Evolutionary conservation across 345 rosid genomes (phyloP), one percentile per base, ranked within the genome.

Genomic region (Eucalyptus marginata): DNA sequence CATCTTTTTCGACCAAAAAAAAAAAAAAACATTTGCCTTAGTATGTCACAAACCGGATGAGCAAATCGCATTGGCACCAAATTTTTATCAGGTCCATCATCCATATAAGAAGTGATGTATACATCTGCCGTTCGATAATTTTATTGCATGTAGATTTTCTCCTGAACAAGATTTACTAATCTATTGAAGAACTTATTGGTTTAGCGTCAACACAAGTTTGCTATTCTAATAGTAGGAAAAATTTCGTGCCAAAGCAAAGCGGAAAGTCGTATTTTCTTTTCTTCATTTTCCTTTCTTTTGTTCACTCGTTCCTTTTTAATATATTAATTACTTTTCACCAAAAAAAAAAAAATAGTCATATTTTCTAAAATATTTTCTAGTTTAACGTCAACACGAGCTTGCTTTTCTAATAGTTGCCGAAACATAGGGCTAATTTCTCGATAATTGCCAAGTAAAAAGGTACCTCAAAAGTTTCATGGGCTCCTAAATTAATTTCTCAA

Each of bases 121-220:
- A 11, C 29, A 20, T 40, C 11, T 1, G 13, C 2, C 0, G 5
- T 76, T 76, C 0, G 3, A 20, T 40, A 5, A 62, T 62, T 27
- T 59, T 56, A 24, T 9, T 0, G 62, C 5, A 24, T 56, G 29
- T 24, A 4, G 29, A 56, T 10, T 56, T 56, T 24, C 62, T 56
- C 11, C 29, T 1, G 0, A 56, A 56, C 29, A 25, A 59, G n/a
- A 25, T 29, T 59, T 59, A 59, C 31, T 11, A 6, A 59, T 59
- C 4, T 13, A 27, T 59, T 25, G 31, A 59, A 59, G 7, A 59
- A 5, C 14, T 59, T 13, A 10, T 4, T 1, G 12, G 31, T 59
- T 0, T 27, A 27, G 2, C n/a, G 4, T 62, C 31, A 27, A 27
- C 33, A 29, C 33, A 12, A 27, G 31, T 31, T 62, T 62, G 2